These are phyloP conservation scores for Telfairia occidentalis DNA, from an alignment of 331 rosid species.

Conservation along the genomic window DNA sequence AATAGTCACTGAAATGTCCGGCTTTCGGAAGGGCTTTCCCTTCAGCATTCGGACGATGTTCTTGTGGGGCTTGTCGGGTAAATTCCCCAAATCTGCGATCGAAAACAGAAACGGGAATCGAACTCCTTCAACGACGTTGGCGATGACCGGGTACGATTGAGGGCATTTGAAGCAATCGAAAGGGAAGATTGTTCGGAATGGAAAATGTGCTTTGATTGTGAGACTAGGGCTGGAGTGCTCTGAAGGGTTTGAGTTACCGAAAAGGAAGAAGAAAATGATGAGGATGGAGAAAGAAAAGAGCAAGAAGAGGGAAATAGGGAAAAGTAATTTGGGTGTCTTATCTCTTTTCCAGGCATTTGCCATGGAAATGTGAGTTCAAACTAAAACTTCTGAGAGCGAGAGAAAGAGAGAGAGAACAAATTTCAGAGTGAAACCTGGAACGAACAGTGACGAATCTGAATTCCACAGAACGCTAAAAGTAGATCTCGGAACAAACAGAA, in stretches of 20 bases:
- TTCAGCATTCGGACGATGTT: constrained; percentile 65
- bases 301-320: constrained; percentile 42
- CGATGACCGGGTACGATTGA: constrained; percentile 68
- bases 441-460: no score
- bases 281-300: constrained; percentile 36
- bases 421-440: neutral
- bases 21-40: constrained; percentile 75
- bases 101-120: constrained; percentile 68
- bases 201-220: constrained; percentile 16
- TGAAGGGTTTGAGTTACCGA: constrained; percentile 28
- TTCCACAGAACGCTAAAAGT: neutral
- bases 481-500: neutral
- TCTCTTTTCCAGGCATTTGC: constrained; percentile 93
- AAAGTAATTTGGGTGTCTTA: constrained; percentile 35
- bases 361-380: constrained; percentile 35
- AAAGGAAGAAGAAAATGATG: constrained; percentile 33
- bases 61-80: constrained; percentile 94
- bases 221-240: constrained; percentile 12
- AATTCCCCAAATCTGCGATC: constrained; percentile 66
- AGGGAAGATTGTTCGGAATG: constrained; percentile 36
- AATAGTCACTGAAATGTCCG: constrained; percentile 70
- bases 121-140: constrained; percentile 72
- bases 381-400: neutral
- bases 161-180: constrained; percentile 64
- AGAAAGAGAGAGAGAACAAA: neutral